These are phyloP conservation scores for Phialemonium atrogriseum DNA, from an alignment of 2,329 filamentous ascomycete genomes.

Conservation along the genomic window DNA sequence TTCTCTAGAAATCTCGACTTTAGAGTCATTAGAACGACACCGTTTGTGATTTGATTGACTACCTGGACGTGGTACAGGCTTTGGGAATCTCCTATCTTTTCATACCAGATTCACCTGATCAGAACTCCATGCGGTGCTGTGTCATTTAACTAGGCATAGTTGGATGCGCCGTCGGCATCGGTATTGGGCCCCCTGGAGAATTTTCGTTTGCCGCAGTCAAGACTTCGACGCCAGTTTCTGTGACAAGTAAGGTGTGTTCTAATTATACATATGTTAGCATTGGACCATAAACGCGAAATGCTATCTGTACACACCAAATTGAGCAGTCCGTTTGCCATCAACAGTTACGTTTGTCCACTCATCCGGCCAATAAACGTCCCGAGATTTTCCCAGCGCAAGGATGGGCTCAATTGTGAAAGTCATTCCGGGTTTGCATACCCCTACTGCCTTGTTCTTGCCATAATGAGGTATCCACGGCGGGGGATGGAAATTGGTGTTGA, in stretches of 20 bases:
- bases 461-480: conserved; percentile 95
- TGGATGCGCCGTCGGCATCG: conserved; percentile 44
- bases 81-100: no score
- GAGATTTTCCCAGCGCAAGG: conserved; percentile 86
- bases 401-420: conserved; percentile 99
- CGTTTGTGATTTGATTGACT: no score
- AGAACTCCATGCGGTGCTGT: no score
- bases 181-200: conserved; percentile 68
- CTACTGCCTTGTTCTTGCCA: conserved; percentile 95
- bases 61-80: no score
- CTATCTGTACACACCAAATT: conserved; percentile 63
- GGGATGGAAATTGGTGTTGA: conserved; percentile 89
- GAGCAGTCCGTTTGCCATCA: conserved; percentile 86
- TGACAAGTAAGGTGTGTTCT: conserved; percentile 81
- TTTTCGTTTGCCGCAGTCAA: conserved; percentile 64
- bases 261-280: conserved; percentile 3
- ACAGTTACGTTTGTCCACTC: conserved; percentile 95
- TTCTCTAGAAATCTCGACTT: no score
- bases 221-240: conserved; percentile 75
- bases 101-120: no score
- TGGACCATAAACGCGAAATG: neutral
- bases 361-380: conserved; percentile 94
- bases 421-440: conserved; percentile 90
- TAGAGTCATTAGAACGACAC: no score
- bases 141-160: no score